Base-by-base conservation (phyloP, 345 rosid genomes). In the Arabidopsis arenosa region DNA sequence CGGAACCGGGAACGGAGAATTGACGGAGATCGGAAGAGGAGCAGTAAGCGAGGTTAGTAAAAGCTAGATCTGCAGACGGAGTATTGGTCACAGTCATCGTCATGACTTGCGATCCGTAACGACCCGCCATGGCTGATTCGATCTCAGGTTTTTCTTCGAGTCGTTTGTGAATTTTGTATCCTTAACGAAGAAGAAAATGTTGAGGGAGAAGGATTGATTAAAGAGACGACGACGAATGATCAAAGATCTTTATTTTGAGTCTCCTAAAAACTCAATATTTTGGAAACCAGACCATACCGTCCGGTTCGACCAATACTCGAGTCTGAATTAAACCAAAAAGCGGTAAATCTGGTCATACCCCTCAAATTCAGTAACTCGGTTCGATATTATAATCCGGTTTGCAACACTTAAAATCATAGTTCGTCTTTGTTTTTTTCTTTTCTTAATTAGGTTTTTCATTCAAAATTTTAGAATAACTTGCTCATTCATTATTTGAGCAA, bases 11-110 rank as follows among this genome's bases (percentile, higher is more conserved):
- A 72, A 93, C 91, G 77, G 89, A 82, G 88, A 93, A 91, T 45
- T 75, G 80, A 67, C 80, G 90, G 62, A 90, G 96, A 88, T 93
- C 97, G 81, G 98, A 71, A 57, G 93, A 63, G 28, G 94, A 89
- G 90, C 94, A 86, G 86, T 89, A 95, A 21, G 93, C 96, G 54
- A 89, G 86, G 78, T 95, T 92, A 57, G 98, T 89, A 32, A 90
- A 79, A 45, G 90, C 99, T 52, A 95, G 96, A 84, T 90, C 97
- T 49, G 89, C 7, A 2, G 86, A 73, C 0, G 99, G 98, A 3
- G 97, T 92, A 84, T 75, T 90, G 57, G 92, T 84, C 61, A 90
- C 93, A 70, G 80, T 88, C 97, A 88, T 86, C 79, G 72, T 71
- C 81, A 52, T 58, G 18, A 84, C 79, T 14, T 70, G 83, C 71